Base-by-base conservation (phyloP, 192 early-diverging fungal genomes). In the Backusella tuberculispora region DNA sequence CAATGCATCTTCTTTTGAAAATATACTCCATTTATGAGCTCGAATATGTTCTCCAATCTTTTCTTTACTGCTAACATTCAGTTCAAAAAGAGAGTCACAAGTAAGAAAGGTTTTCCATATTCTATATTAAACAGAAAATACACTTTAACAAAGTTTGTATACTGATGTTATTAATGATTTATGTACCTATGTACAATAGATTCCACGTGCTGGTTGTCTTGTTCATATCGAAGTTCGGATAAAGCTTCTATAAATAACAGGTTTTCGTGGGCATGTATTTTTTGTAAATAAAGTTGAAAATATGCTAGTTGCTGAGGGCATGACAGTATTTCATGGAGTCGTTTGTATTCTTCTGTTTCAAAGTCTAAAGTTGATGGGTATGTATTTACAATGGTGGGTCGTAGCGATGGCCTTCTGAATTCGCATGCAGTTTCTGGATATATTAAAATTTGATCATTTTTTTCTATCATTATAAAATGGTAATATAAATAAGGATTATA, bases 201-300 rank as follows among this genome's bases (percentile, higher is more conserved):
- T 42, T 74, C 71, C 3, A 78, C 14, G n/a, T 65, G 15, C 2
- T 53, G 19, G 5, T 14, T 26, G 17, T 80, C 41, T 24, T 46
- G 15, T 64, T 80, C 71, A 34, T 73, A 65, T 1, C 45, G 50
- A 41, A 82, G 45, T 17, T 78, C 70, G 2, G 69, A 56, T 43
- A 82, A 43, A 15, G 77, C 77, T 70, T 78, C 76, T 6, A 82
- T 60, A 48, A 82, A 82, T 29, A 82, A 38, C 8, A 82, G 48
- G 41, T 77, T 72, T 69, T 82, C 77, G 17, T 82, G 81, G 6
- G 74, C 45, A 48, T 74, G 53, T 21, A 65, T 47, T 34, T 38
- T 44, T 41, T 71, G 44, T 26, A 81, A 43, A 37, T 74, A 81
- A 26, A 19, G n/a, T 34, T 77, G 75, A 34, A 81, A 81, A 19